Conservation (phyloP, 805 yeast genomes). For the Candida hungchunana region DNA sequence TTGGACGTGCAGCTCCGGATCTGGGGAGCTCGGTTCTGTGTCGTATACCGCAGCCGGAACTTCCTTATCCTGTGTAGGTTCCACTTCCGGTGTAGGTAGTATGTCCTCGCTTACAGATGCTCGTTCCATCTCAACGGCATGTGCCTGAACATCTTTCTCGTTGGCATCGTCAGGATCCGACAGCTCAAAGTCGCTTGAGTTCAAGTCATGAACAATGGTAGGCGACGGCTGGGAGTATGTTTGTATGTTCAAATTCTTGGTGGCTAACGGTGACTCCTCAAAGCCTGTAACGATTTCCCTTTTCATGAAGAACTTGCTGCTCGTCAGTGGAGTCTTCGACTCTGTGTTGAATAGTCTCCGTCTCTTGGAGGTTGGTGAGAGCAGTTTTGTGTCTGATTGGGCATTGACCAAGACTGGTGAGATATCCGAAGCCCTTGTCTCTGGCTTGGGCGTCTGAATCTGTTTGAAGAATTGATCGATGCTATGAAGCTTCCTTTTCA, state of each 20-base stretch:
- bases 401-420: not conserved
- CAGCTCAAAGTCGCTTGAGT: constrained; percentile 27
- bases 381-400: constrained; percentile 1
- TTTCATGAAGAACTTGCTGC: constrained; percentile 20
- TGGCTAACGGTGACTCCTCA: not conserved
- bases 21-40: too few species aligned
- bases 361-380: constrained; percentile 25
- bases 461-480: constrained; percentile 17
- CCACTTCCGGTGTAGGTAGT: too few species aligned
- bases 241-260: not conserved
- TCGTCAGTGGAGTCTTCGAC: constrained; percentile 7
- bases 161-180: constrained; percentile 23
- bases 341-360: constrained; percentile 13
- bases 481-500: not conserved
- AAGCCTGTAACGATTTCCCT: not conserved
- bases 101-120: too few species aligned
- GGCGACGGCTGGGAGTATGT: too few species aligned
- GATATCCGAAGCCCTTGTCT: too few species aligned
- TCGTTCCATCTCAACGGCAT: too few species aligned
- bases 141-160: too few species aligned
- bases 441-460: not conserved
- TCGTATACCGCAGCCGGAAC: too few species aligned
- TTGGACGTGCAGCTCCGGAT: too few species aligned
- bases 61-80: too few species aligned
- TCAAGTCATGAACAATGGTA: constrained; percentile 2